phyloP scores from a whole-genome alignment of 192 early-diverging fungal genomes.

The Gonapodya sp. region DNA sequence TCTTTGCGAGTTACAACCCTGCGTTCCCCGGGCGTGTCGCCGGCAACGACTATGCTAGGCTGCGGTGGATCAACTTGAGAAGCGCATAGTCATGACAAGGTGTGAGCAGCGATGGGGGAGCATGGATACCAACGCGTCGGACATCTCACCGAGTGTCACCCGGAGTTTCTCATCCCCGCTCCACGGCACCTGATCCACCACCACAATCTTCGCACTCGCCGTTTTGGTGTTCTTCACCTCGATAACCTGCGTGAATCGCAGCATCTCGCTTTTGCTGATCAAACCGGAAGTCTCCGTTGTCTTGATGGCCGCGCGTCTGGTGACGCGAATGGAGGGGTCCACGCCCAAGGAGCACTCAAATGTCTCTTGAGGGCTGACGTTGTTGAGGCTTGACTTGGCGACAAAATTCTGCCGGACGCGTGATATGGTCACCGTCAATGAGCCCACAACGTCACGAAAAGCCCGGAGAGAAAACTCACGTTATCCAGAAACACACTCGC shows the following conservation, averaged over 20 bases:
- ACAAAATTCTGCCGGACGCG: not conserved
- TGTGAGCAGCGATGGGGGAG: too few species aligned
- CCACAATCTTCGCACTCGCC: not conserved
- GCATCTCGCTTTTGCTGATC: not conserved
- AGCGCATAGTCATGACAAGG: too few species aligned
- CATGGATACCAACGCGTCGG: too few species aligned
- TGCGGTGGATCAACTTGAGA: not conserved
- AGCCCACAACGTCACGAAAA: not conserved
- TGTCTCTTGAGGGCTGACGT: not conserved
- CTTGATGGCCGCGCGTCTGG: not conserved
- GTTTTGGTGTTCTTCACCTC: not conserved
- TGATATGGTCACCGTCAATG: not conserved
- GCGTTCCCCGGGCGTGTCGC: not conserved
- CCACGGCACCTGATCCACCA: not conserved
- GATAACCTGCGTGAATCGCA: not conserved
- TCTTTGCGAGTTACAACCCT: not conserved
- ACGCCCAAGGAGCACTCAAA: not conserved
- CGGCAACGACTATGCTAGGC: not conserved
- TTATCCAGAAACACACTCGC: not conserved
- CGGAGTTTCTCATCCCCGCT: not conserved
- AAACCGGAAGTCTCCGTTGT: not conserved
- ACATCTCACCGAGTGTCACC: not conserved
- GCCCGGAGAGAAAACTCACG: not conserved
- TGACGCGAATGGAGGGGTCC: not conserved
- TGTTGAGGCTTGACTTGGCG: not conserved